phyloP scores from a whole-genome alignment of 177 flowering plant species.

The Telopea speciosissima region DNA sequence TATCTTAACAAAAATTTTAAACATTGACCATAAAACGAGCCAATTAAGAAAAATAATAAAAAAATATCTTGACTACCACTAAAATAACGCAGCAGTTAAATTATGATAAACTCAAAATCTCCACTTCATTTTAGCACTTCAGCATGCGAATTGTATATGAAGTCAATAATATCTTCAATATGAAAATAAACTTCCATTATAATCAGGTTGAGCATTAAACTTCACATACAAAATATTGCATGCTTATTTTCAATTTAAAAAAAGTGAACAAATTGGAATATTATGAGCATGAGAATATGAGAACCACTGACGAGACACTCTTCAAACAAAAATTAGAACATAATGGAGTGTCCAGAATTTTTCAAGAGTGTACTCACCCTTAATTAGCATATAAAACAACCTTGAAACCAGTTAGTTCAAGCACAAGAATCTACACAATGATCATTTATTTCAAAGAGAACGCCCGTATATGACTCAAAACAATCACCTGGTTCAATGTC shows the following conservation, averaged over 20 bases:
- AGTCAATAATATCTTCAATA: not conserved
- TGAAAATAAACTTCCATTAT: not conserved
- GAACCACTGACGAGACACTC: not conserved
- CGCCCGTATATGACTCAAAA: not conserved
- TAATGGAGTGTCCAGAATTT: too few relatives aligned
- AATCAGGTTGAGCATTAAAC: not conserved
- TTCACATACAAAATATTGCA: not conserved
- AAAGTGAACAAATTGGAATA: not conserved
- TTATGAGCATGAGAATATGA: too few relatives aligned
- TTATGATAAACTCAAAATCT: not conserved
- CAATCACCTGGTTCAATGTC: constrained; percentile 63
- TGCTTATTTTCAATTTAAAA: not conserved
- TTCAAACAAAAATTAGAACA: not conserved
- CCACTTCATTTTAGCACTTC: too few relatives aligned
- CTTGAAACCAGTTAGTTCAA: not conserved
- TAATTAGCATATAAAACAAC: too few relatives aligned
- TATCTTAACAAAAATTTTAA: too few relatives aligned
- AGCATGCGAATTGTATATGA: too few relatives aligned
- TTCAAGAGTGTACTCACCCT: too few relatives aligned
- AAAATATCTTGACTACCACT: not conserved
- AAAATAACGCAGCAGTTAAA: not conserved
- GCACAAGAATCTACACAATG: not conserved
- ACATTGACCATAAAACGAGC: not conserved
- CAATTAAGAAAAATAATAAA: too few relatives aligned
- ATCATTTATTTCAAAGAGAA: not conserved